These are phyloP conservation scores for Vitis labrusca DNA, from an alignment of 164 flowering plant species.

Conservation along the genomic window DNA sequence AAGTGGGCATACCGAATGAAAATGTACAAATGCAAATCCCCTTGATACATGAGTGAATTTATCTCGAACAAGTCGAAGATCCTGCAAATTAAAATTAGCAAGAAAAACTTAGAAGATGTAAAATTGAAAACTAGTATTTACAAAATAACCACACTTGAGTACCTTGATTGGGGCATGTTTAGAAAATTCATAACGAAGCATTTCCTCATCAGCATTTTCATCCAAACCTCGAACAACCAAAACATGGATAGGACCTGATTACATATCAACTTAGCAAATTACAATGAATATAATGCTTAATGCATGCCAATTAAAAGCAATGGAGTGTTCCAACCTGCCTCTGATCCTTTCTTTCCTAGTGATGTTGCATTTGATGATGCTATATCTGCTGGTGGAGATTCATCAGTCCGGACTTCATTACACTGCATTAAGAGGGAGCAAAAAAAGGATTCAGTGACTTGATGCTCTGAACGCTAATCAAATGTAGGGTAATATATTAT, in stretches of 20 bases:
- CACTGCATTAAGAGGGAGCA: constrained; percentile 49
- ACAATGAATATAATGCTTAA: not conserved
- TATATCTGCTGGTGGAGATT: constrained; percentile 92
- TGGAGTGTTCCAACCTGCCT: constrained; percentile 60
- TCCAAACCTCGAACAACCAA: constrained; percentile 98
- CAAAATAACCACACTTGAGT: not conserved
- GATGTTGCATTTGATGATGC: constrained; percentile 49
- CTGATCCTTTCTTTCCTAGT: constrained; percentile 74
- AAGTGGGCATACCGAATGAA: constrained; percentile 65
- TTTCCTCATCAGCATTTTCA: constrained; percentile 99
- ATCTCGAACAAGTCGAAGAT: constrained; percentile 97
- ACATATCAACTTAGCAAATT: constrained; percentile 8
- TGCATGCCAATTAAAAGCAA: not conserved
- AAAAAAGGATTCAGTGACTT: not conserved
- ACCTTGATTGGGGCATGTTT: constrained; percentile 99
- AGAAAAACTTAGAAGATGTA: not conserved
- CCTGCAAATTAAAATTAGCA: constrained; percentile 48
- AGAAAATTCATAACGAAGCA: constrained; percentile 98
- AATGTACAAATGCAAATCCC: constrained; percentile 99
- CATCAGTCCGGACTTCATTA: constrained; percentile 82
- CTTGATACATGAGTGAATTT: constrained; percentile 97
- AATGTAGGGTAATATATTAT: no score
- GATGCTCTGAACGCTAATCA: no score
- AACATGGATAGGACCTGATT: constrained; percentile 93
- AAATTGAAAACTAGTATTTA: not conserved